phyloP scores from a whole-genome alignment of 768 basidiomycete species.

The Melanogaster broomeanus region DNA sequence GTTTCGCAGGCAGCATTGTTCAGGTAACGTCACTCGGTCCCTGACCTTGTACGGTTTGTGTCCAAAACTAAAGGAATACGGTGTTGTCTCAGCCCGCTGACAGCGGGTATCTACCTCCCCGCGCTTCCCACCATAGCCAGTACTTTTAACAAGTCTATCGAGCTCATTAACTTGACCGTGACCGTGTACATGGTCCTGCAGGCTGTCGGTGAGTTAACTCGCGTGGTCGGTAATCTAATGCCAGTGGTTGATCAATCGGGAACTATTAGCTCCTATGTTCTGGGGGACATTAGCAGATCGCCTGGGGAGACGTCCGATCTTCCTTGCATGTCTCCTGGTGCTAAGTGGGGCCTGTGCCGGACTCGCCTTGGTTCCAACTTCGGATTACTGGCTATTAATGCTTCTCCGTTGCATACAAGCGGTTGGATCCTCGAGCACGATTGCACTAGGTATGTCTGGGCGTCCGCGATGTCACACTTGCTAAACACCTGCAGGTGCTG shows the following conservation, averaged over 20 bases:
- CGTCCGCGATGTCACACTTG: background rate
- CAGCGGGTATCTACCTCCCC: constrained; percentile 78
- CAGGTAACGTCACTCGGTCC: constrained; percentile 41
- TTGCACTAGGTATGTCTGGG: constrained; percentile 59
- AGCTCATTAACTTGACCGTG: constrained; percentile 79
- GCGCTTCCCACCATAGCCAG: constrained; percentile 68
- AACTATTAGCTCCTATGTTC: constrained; percentile 53
- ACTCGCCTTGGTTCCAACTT: constrained; percentile 52
- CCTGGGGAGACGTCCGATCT: constrained; percentile 63
- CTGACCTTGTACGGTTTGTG: background rate
- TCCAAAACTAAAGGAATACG: background rate
- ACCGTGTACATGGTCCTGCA: constrained; percentile 59
- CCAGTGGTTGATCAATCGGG: too few relatives aligned
- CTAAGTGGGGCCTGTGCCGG: constrained; percentile 68
- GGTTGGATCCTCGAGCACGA: constrained; percentile 75
- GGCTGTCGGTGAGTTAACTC: constrained; percentile 40
- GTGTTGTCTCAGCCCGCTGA: constrained; percentile 53
- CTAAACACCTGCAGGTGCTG: constrained; percentile 50
- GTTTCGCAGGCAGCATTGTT: constrained; percentile 65
- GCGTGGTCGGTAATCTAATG: background rate
- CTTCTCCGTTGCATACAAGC: constrained; percentile 81
- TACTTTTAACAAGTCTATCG: constrained; percentile 61
- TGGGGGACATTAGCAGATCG: constrained; percentile 66
- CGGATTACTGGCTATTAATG: constrained; percentile 77
- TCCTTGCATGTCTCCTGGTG: constrained; percentile 62